These are phyloP conservation scores for Thermomucor indicae-seudaticae DNA, from an alignment of 371 early-diverging fungal species.

Conservation along the genomic window DNA sequence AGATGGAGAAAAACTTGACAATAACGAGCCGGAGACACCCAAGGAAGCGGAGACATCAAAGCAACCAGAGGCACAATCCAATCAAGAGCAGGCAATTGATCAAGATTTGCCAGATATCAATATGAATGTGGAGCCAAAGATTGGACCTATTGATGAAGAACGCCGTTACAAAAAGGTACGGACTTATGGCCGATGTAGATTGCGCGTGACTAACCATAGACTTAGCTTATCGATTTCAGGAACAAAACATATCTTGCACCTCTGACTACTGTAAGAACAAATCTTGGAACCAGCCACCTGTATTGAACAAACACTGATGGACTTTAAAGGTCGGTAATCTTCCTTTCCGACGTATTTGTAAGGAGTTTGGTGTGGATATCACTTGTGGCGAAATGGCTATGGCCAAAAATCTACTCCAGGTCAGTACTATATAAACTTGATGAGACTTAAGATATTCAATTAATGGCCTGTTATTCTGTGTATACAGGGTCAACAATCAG, in stretches of 20 bases:
- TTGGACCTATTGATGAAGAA: conserved; percentile 41
- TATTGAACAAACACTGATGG: neutral
- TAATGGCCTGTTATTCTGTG: neutral
- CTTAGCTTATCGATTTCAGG: conserved; percentile 69
- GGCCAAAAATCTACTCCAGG: conserved; percentile 61
- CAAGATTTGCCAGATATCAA: conserved; percentile 12
- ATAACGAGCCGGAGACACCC: conserved; percentile 6
- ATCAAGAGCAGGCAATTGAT: conserved; percentile 1
- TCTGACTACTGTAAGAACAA: conserved; percentile 70
- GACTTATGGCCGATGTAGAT: neutral
- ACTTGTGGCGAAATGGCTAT: conserved; percentile 98
- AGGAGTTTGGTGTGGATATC: conserved; percentile 91
- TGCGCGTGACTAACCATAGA: no score
- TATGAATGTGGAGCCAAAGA: conserved; percentile 11
- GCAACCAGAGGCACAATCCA: conserved; percentile 2
- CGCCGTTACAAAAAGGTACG: conserved; percentile 29
- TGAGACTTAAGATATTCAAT: conserved; percentile 1
- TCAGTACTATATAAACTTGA: neutral
- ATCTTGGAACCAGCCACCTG: neutral
- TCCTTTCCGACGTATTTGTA: conserved; percentile 93
- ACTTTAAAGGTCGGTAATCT: conserved; percentile 82
- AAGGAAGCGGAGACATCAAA: neutral
- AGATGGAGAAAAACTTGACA: no score
- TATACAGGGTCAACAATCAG: conserved; percentile 62
- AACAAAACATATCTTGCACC: conserved; percentile 95